These are phyloP conservation scores for Colletotrichum tropicale DNA, from an alignment of 2,329 filamentous ascomycete species.

Conservation along the genomic window DNA sequence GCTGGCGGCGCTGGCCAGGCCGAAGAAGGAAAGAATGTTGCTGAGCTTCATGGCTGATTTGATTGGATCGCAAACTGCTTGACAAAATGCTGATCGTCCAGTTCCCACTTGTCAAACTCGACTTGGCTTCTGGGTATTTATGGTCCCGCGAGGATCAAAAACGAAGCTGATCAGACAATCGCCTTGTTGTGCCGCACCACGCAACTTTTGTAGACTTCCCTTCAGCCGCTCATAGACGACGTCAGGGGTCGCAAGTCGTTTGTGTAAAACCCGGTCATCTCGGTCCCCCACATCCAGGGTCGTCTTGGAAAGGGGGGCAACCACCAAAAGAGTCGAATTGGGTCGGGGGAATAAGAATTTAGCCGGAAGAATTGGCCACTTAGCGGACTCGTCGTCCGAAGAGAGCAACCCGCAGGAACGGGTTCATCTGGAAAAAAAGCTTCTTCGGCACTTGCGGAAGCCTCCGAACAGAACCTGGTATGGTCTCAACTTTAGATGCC, in stretches of 20 bases:
- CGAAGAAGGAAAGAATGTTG: slow-evolving; percentile 11
- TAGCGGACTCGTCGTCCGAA: not conserved
- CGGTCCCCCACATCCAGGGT: slow-evolving; percentile 8
- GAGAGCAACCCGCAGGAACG: not conserved
- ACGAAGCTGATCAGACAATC: not conserved
- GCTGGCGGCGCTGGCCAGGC: slow-evolving; percentile 22
- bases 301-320: not conserved
- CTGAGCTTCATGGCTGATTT: slow-evolving; percentile 12
- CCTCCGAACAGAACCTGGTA: not conserved
- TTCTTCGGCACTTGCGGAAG: slow-evolving; percentile 3
- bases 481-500: not conserved
- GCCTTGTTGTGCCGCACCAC: not conserved
- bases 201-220: slow-evolving; percentile 2
- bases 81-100: not conserved
- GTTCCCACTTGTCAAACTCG: not conserved
- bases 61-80: not conserved
- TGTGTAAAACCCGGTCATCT: slow-evolving; percentile 7
- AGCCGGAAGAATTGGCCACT: not conserved
- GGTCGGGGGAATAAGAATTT: not conserved
- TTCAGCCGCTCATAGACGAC: not conserved
- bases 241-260: not conserved
- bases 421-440: slow-evolving; percentile 7
- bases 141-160: not conserved
- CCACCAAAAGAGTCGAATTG: not conserved
- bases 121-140: not conserved